Evolutionary conservation across 2,329 filamentous ascomycete genomes (phyloP).

Genomic region (Stachybotrys chartarum): DNA sequence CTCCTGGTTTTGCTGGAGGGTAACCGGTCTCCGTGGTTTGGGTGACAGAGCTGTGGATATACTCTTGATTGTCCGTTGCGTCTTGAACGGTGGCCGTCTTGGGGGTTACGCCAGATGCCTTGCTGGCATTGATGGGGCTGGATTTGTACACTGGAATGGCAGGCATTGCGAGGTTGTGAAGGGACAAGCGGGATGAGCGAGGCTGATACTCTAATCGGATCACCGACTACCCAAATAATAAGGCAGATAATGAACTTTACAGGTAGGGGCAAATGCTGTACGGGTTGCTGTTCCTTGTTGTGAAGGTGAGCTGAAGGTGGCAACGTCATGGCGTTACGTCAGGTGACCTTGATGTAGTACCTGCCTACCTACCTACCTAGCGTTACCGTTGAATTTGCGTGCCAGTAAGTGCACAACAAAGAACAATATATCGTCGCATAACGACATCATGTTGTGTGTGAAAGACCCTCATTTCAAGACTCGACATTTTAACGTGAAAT

Average conservation of each 20-base stretch:
- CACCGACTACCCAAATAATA: no score
- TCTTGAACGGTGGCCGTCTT: conserved; percentile 29
- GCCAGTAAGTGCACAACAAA: no score
- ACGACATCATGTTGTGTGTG: no score
- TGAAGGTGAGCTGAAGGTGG: conserved; percentile 11
- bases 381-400: no score
- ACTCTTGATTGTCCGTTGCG: conserved; percentile 1
- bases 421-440: no score
- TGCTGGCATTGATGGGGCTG: conserved; percentile 52
- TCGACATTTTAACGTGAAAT: no score
- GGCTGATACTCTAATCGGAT: background rate
- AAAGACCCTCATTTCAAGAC: no score
- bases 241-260: no score
- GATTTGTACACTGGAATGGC: conserved; percentile 53
- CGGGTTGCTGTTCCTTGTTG: background rate
- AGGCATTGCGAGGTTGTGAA: conserved; percentile 35
- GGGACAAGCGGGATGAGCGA: background rate
- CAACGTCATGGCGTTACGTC: conserved; percentile 4
- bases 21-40: conserved; percentile 3
- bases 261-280: no score
- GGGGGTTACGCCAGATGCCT: conserved; percentile 41
- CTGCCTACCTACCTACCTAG: no score
- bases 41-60: conserved; percentile 4
- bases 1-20: conserved; percentile 15
- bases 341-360: background rate